phyloP scores from a whole-genome alignment of 495 filamentous ascomycete species.

The Hyaloscypha bicolor region DNA sequence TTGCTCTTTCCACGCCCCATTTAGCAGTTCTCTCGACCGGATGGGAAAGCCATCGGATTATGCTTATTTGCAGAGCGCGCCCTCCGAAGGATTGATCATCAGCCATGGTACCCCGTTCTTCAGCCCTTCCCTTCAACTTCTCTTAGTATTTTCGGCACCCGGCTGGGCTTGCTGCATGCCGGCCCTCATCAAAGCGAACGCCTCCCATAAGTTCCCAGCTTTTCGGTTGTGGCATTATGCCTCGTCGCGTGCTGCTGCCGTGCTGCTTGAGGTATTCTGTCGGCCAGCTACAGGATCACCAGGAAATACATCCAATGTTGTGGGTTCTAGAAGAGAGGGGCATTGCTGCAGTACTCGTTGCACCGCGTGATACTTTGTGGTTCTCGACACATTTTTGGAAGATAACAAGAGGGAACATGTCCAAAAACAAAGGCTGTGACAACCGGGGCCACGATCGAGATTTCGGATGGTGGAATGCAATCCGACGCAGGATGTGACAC shows the following conservation, averaged over 20 bases:
- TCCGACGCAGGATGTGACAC: neutral
- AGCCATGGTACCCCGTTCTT: neutral
- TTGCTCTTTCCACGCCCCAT: neutral
- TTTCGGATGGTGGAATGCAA: neutral
- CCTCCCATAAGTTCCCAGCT: neutral
- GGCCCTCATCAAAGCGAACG: neutral
- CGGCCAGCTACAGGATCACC: neutral
- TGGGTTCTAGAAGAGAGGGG: neutral
- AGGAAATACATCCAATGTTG: neutral
- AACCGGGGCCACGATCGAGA: neutral
- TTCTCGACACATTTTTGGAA: neutral
- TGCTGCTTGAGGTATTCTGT: neutral
- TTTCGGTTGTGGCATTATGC: neutral
- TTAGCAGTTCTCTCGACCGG: neutral
- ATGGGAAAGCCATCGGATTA: neutral
- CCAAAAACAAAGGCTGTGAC: neutral
- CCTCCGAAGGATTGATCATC: neutral
- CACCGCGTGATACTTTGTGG: neutral
- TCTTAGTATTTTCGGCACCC: neutral
- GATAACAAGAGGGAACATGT: neutral
- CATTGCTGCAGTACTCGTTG: neutral
- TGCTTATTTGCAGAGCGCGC: neutral
- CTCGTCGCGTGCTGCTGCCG: neutral
- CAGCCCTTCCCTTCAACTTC: neutral
- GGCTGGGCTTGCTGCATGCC: slow-evolving; percentile 9